phyloP scores from a whole-genome alignment of 768 basidiomycete species.

The Serendipita sp. region DNA sequence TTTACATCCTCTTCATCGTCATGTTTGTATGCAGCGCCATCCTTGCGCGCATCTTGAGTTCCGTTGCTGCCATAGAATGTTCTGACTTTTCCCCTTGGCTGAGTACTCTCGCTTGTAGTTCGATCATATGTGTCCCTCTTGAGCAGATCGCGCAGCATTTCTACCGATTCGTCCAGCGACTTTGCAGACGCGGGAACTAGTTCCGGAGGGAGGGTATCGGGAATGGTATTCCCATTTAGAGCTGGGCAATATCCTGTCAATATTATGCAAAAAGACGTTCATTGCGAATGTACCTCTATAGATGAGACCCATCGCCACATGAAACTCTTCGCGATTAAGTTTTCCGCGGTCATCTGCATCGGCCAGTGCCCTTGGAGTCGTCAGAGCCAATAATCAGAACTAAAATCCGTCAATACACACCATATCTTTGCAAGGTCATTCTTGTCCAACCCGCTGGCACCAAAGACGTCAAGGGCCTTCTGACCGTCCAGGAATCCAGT shows the following conservation, averaged over 20 bases:
- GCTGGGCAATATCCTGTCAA: constrained; percentile 28
- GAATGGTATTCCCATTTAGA: constrained; percentile 83
- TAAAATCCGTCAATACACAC: constrained; percentile 29
- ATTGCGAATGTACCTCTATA: constrained; percentile 61
- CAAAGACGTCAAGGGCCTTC: constrained; percentile 84
- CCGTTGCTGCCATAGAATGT: constrained; percentile 39
- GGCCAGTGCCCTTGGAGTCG: constrained; percentile 57
- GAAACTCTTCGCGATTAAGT: constrained; percentile 89
- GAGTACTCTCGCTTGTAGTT: constrained; percentile 30
- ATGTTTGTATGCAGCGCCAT: constrained; percentile 89
- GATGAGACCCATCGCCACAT: constrained; percentile 96
- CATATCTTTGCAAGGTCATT: constrained; percentile 90
- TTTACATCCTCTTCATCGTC: constrained; percentile 41
- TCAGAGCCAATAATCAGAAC: constrained; percentile 7
- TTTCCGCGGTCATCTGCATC: constrained; percentile 91
- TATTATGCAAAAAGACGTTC: not conserved
- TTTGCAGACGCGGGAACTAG: constrained; percentile 82
- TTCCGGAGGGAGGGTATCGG: constrained; percentile 73
- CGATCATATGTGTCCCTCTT: constrained; percentile 61
- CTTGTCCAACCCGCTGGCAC: constrained; percentile 75
- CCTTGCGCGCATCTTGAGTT: constrained; percentile 43
- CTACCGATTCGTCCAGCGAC: constrained; percentile 78
- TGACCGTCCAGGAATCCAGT: constrained; percentile 77
- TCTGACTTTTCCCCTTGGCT: constrained; percentile 42
- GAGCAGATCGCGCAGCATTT: constrained; percentile 75